Evolutionary conservation across 192 early-diverging fungal species (phyloP), one percentile per base, ranked within the genome.

Genomic region (Pilaira anomala): DNA sequence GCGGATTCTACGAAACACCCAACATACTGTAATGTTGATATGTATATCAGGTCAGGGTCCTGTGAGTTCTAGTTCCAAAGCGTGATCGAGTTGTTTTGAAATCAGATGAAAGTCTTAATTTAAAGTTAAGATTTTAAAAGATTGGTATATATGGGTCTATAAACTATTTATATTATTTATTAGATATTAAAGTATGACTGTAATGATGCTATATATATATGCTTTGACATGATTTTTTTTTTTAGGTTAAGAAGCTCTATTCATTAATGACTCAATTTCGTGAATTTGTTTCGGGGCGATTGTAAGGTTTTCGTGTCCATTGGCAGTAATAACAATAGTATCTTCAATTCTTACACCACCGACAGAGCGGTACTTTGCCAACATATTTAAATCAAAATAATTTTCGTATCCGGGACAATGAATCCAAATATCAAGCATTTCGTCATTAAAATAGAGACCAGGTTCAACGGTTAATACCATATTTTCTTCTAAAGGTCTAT

Each of bases 301-400:
- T 19, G 93, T 93, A 65, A 97, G 78, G 73, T 94, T 94, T 52
- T 92, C 88, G 66, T 84, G 74, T 13, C 95, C 95, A 18, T 80
- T 69, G 62, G 90, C 83, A n/a, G 85, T 91, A 24, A 97, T 87
- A 48, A 90, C 81, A 44, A 97, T 82, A 57, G 90, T 90, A 65
- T 95, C 93, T 71, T 97, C 95, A 54, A 97, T 93, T 36, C 93
- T 80, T 42, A 97, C 92, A 48, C 95, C 95, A 33, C 95, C 95
- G 30, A 97, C 90, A 21, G 61, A 71, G 55, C 76, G 73, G 69
- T 88, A 91, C 9, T 74, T 65, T 30, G 82, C 78, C 8, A 92
- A 68, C 2, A 85, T 74, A 29, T 86, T 85, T 65, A 84, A 77
- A 73, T 94, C 78, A 55, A 96, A 82, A 51, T 77, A 88, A 74